Evolutionary conservation across 2,329 filamentous ascomycete species (phyloP).

Genomic region (Torrubiellomyces zombiae): DNA sequence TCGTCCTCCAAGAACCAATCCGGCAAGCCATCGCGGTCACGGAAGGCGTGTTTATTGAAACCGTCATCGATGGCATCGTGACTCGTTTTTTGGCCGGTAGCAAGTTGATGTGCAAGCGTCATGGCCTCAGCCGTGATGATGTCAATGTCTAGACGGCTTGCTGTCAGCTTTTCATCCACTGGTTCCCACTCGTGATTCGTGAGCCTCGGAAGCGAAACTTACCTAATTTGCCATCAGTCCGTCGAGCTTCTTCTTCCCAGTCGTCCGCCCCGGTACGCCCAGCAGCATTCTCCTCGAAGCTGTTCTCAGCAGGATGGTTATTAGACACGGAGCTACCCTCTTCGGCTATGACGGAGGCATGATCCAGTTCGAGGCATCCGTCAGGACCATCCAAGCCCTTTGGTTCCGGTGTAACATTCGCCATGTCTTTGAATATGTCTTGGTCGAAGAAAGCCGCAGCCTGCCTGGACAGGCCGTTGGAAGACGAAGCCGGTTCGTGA

Average conservation of each 20-base stretch:
- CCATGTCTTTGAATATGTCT: slow-evolving; percentile 79
- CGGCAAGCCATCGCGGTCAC: slow-evolving; percentile 78
- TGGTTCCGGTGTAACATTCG: slow-evolving; percentile 41
- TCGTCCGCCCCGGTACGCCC: slow-evolving; percentile 28
- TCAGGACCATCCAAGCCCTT: slow-evolving; percentile 20
- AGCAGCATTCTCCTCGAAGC: not conserved
- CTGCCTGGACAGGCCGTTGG: slow-evolving; percentile 53
- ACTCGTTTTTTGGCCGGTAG: slow-evolving; percentile 65
- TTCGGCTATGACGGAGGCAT: too few relatives aligned
- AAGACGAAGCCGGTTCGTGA: too few relatives aligned
- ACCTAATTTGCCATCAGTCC: slow-evolving; percentile 46
- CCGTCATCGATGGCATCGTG: slow-evolving; percentile 74
- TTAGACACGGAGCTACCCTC: too few relatives aligned
- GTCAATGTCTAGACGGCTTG: slow-evolving; percentile 55
- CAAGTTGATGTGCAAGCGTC: slow-evolving; percentile 86
- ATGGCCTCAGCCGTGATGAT: slow-evolving; percentile 99
- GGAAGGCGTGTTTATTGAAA: slow-evolving; percentile 86
- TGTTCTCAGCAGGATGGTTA: not conserved
- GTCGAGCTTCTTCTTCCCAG: slow-evolving; percentile 51
- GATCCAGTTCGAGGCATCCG: too few relatives aligned
- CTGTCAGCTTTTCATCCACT: slow-evolving; percentile 6
- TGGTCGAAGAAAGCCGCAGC: slow-evolving; percentile 86
- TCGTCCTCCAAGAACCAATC: slow-evolving; percentile 99
- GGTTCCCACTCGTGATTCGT: not conserved
- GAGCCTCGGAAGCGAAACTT: too few relatives aligned